Conservation (phyloP, 2,329 filamentous ascomycete species). For the Byssochlamys sp. region DNA sequence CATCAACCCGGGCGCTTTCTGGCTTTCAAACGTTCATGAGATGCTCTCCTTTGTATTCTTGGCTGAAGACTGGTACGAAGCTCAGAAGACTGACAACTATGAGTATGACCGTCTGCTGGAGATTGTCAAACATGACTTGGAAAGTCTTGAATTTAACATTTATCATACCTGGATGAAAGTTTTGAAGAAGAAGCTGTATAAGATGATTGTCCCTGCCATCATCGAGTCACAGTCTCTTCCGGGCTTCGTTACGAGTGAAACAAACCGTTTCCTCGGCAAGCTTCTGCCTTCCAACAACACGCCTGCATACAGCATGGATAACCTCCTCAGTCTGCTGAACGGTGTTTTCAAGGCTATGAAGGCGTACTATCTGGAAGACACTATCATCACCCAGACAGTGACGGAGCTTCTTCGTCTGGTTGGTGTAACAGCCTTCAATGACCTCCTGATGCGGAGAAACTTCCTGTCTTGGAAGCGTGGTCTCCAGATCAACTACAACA, state of each 20-base stretch:
- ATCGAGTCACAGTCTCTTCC: conserved; percentile 97
- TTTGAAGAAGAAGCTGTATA: conserved; percentile 95
- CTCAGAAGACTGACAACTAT: conserved; percentile 97
- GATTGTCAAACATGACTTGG: conserved; percentile 97
- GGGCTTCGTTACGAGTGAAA: conserved; percentile 97
- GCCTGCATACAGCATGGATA: conserved; percentile 99
- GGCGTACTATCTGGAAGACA: conserved; percentile 91
- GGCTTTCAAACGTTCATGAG: conserved; percentile 97
- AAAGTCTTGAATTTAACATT: conserved; percentile 98
- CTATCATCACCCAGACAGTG: conserved; percentile 89
- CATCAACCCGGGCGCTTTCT: conserved; percentile 94
- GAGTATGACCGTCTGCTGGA: conserved; percentile 95
- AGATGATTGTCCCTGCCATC: conserved; percentile 99
- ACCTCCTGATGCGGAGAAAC: conserved; percentile 91
- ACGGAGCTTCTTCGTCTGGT: conserved; percentile 88
- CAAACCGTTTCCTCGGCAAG: conserved; percentile 95
- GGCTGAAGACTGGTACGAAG: conserved; percentile 98
- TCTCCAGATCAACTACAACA: conserved; percentile 99
- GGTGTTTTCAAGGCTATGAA: conserved; percentile 98
- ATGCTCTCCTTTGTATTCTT: conserved; percentile 99
- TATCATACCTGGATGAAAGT: conserved; percentile 99
- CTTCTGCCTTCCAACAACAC: conserved; percentile 79
- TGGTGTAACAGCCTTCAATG: conserved; percentile 96
- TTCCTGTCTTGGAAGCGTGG: conserved; percentile 99
- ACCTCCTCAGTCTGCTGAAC: conserved; percentile 87